Conservation (phyloP, 345 rosid species). For the Brassica nigra region DNA sequence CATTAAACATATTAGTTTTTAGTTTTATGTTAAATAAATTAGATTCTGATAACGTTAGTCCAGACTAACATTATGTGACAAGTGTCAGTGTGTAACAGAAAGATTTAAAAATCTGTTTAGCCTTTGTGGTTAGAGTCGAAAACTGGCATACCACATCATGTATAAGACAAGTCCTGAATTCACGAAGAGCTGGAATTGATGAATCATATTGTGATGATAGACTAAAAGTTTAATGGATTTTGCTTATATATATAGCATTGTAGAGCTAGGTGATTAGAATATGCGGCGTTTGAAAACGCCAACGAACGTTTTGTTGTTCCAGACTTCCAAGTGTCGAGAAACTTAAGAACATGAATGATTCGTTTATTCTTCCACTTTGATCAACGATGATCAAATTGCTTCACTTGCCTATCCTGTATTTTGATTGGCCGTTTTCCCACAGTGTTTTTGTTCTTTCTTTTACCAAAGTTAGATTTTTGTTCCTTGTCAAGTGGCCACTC, state of each 20-base stretch:
- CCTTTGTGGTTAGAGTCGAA: not conserved
- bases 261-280: not conserved
- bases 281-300: conserved; percentile 33
- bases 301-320: conserved; percentile 35
- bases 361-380: conserved; percentile 28
- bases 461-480: conserved; percentile 23
- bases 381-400: conserved; percentile 1
- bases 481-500: conserved; percentile 26
- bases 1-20: not conserved
- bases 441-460: conserved; percentile 21
- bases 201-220: not conserved
- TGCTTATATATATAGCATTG: not conserved
- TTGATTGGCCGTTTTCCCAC: conserved; percentile 7
- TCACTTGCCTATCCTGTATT: conserved; percentile 7
- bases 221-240: not conserved
- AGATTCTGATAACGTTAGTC: not conserved
- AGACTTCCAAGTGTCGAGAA: conserved; percentile 23
- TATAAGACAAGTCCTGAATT: not conserved
- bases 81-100: not conserved
- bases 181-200: not conserved
- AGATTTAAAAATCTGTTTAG: not conserved
- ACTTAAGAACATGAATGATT: conserved; percentile 12
- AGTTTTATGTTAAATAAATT: not conserved
- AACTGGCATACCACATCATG: not conserved
- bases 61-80: not conserved